Conservation (phyloP, 345 rosid genomes). For the Hibiscus mutabilis region DNA sequence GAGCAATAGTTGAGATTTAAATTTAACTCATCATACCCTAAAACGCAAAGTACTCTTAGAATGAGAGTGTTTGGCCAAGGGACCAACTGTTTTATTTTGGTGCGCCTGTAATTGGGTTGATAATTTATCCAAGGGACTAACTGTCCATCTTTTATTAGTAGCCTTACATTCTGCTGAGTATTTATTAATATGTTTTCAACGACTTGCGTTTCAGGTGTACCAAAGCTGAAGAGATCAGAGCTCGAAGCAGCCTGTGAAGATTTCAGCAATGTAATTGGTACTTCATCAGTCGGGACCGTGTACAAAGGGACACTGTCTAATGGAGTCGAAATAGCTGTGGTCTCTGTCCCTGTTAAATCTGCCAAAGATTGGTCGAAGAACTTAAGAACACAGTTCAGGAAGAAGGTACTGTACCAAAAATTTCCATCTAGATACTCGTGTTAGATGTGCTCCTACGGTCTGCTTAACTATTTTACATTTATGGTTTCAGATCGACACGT, state of each 20-base stretch:
- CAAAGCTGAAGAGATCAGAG: too few relatives aligned
- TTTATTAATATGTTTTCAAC: too few relatives aligned
- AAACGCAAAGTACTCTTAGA: too few relatives aligned
- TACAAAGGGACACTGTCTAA: slow-evolving; percentile 91
- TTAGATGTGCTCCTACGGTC: background rate
- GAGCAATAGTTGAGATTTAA: too few relatives aligned
- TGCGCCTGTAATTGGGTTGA: too few relatives aligned
- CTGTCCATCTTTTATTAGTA: background rate
- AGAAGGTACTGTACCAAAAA: slow-evolving; percentile 46
- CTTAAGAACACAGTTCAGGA: slow-evolving; percentile 66
- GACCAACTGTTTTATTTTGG: too few relatives aligned
- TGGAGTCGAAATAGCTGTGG: slow-evolving; percentile 91
- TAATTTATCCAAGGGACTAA: background rate
- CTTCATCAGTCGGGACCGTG: slow-evolving; percentile 58
- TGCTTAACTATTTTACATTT: slow-evolving; percentile 10
- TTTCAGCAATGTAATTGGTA: slow-evolving; percentile 83
- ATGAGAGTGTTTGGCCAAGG: too few relatives aligned
- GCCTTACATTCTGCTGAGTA: background rate
- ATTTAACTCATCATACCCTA: too few relatives aligned
- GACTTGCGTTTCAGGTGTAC: too few relatives aligned
- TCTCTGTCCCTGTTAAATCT: slow-evolving; percentile 43
- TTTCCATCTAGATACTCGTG: background rate
- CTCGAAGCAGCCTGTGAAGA: too few relatives aligned
- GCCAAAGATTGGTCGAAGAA: slow-evolving; percentile 60
- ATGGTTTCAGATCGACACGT: slow-evolving; percentile 58